Evolutionary conservation across 2,329 filamentous ascomycete genomes (phyloP).

Genomic region (Aspergillus aculeatus): DNA sequence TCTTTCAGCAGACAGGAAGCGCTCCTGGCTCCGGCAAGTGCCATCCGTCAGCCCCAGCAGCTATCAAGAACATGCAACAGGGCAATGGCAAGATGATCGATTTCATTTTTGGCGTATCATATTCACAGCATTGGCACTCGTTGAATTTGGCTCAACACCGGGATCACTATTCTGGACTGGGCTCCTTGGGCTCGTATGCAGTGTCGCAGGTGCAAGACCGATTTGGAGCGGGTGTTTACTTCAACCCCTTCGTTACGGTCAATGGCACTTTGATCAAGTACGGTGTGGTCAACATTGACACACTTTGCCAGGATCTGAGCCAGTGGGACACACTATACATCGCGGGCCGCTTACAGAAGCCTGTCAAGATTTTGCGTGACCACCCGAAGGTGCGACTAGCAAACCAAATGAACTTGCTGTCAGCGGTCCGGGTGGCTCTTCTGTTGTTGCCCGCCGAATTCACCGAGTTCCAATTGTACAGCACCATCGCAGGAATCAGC

Average conservation of each 20-base stretch:
- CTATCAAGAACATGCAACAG: constrained; percentile 80
- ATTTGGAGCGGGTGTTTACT: constrained; percentile 93
- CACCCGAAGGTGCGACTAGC: constrained; percentile 88
- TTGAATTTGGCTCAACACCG: constrained; percentile 86
- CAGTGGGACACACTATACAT: constrained; percentile 95
- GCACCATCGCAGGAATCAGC: constrained; percentile 85
- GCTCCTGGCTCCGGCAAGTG: constrained; percentile 44
- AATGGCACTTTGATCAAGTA: constrained; percentile 98
- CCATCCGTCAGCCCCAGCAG: constrained; percentile 77
- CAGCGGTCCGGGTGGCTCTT: constrained; percentile 84
- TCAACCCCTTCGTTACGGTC: constrained; percentile 91
- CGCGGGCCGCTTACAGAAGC: constrained; percentile 94
- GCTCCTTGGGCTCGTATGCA: constrained; percentile 76
- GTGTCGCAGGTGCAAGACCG: constrained; percentile 83
- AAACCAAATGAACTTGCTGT: constrained; percentile 93
- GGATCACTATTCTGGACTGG: constrained; percentile 86
- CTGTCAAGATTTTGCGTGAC: constrained; percentile 94
- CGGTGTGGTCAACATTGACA: constrained; percentile 91
- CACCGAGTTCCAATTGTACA: constrained; percentile 83
- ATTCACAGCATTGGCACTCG: constrained; percentile 95
- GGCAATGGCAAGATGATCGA: constrained; percentile 95
- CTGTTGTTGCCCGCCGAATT: constrained; percentile 81
- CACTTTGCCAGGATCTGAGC: constrained; percentile 78
- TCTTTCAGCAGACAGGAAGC: constrained; percentile 74
- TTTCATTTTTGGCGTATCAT: constrained; percentile 93